Evolutionary conservation across 2,329 filamentous ascomycete species (phyloP).

Genomic region (Pseudogymnoascus sp.): DNA sequence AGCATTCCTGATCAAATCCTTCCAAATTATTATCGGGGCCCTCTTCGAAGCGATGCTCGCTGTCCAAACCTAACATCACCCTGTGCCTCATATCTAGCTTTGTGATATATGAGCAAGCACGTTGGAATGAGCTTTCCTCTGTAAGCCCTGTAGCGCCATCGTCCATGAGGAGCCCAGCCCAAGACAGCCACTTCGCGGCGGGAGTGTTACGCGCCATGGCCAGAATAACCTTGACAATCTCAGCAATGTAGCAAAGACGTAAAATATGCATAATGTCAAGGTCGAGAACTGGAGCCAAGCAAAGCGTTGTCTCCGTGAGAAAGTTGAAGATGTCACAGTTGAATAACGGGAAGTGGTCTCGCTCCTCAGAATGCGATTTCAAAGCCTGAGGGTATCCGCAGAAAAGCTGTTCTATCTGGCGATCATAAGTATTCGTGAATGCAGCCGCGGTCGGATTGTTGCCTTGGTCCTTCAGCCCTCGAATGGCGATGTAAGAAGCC

Average conservation of each 20-base stretch:
- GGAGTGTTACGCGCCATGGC: constrained; percentile 50
- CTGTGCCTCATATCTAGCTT: constrained; percentile 3
- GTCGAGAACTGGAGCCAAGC: constrained; percentile 57
- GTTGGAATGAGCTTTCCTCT: constrained; percentile 5
- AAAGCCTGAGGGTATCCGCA: constrained; percentile 38
- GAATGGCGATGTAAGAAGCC: constrained; percentile 73
- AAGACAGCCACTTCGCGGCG: constrained; percentile 39
- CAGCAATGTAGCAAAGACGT: constrained; percentile 79
- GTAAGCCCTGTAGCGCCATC: constrained; percentile 11
- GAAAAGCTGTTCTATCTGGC: constrained; percentile 71
- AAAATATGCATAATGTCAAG: constrained; percentile 74
- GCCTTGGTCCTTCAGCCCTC: constrained; percentile 54
- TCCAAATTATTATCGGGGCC: neutral
- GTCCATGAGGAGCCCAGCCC: constrained; percentile 15
- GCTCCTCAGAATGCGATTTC: neutral
- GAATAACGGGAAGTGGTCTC: constrained; percentile 47
- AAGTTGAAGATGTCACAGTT: constrained; percentile 70
- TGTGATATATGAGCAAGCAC: constrained; percentile 2
- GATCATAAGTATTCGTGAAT: constrained; percentile 58
- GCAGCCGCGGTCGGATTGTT: constrained; percentile 58
- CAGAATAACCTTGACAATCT: constrained; percentile 74
- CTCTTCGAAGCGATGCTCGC: constrained; percentile 28
- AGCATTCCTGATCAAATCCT: constrained; percentile 45
- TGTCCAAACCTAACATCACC: neutral
- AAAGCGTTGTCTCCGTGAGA: constrained; percentile 69